phyloP scores from a whole-genome alignment of 345 rosid species.

The Brassica cretica region DNA sequence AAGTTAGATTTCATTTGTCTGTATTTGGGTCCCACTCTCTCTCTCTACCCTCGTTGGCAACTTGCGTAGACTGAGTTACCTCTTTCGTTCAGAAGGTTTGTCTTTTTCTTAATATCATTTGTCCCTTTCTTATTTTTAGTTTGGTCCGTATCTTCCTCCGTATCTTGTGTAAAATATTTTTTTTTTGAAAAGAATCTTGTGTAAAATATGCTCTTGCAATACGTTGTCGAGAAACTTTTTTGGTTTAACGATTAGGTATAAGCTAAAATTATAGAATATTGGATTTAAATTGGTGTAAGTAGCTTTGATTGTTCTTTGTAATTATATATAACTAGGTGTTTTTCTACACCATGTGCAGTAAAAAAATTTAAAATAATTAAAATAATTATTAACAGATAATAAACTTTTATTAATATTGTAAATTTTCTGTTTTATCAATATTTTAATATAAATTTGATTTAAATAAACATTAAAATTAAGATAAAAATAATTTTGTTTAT shows the following conservation, averaged over 20 bases:
- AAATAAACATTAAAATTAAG: too few species aligned
- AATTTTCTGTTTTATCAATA: too few species aligned
- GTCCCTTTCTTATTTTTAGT: background rate
- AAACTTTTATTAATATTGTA: too few species aligned
- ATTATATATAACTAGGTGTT: too few species aligned
- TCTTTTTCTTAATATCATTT: background rate
- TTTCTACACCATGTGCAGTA: too few species aligned
- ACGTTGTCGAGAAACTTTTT: background rate
- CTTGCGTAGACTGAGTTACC: constrained; percentile 14
- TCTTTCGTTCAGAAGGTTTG: constrained; percentile 19
- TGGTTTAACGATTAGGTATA: background rate
- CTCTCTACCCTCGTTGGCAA: constrained; percentile 13
- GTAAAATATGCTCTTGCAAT: background rate
- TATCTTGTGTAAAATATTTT: constrained; percentile 10
- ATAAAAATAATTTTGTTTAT: too few species aligned
- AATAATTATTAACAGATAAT: too few species aligned
- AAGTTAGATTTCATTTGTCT: too few species aligned
- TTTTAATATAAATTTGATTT: too few species aligned
- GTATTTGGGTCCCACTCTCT: too few species aligned
- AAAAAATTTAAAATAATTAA: too few species aligned
- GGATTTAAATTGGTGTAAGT: background rate
- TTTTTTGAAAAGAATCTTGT: too few species aligned
- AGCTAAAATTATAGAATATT: background rate
- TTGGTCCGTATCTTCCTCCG: background rate
- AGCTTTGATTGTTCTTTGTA: background rate